Base-by-base conservation (phyloP, 2,329 filamentous ascomycete species). In the Rhynchosporium graminicola region DNA sequence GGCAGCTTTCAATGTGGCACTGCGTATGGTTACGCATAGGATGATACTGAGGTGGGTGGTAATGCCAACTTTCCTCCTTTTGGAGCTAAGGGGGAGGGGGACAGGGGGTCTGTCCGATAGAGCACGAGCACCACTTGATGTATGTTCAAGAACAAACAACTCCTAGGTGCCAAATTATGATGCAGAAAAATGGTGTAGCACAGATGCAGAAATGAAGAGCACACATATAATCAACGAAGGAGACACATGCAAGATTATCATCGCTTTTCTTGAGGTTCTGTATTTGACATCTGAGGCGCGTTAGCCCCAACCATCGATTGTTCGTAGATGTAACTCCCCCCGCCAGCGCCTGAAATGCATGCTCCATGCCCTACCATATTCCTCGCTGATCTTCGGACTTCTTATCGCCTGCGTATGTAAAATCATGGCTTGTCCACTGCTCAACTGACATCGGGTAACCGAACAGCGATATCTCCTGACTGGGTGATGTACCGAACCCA, bases 401-500 rank as follows among this genome's bases (percentile, higher is more conserved):
- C 26, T 31, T 56, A 3, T 48, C 55, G 13, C 29, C 36, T 47
- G 40, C 13, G 28, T 12, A 5, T 45, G 15, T 48, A 9, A n/a
- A 31, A 26, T 38, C 3, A 47, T 40, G 7, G n/a, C 33, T 59
- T 45, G 40, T 33, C n/a, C 33, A 52, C 26, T 45, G 38, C 58
- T 67, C 63, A 71, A 61, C 67, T 71, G 29, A 75, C 73, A 52
- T 98, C 94, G n/a, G 94, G 94, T 77, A 98, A 83, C 71, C 94
- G 85, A 64, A 98, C 93, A 31, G 94, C 92, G 75, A 98, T 98
- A 75, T 98, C 94, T 68, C 94, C 94, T 13, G 92, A 97, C 77
- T 98, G 95, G 68, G 94, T 99, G 74, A 99, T 99, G 79, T 99
- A 99, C 73, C 95, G 87, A 31, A 99, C 95, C 95, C 95, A 99